Evolutionary conservation across 2,329 filamentous ascomycete species (phyloP), one percentile per base, ranked within the genome.

Genomic region (Coleophoma eucalyptorum): DNA sequence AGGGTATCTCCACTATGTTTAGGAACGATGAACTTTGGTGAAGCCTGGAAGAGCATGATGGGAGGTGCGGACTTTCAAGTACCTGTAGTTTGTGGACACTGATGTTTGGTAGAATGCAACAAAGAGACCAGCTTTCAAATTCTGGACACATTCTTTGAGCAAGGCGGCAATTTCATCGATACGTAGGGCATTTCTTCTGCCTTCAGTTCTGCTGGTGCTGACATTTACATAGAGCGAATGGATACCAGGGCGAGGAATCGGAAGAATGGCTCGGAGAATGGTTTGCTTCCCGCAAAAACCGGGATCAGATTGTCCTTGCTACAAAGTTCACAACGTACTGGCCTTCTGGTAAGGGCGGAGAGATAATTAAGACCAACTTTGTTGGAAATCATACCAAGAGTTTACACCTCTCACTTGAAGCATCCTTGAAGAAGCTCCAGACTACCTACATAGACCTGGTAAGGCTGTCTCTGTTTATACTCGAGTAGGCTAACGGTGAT

Each of bases 121-220:
- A 81, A 84, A 60, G 73, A 78, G 34, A 62, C 71, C 6, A 68
- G 77, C 0, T 83, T 83, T 60, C 70, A 74, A 45, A 70, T 85
- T 2, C 69, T 84, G 2, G 80, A 84, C 56, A 70, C 71, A 43
- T 84, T 74, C 65, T 71, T 67, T 47, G 68, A 69, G 12, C 68
- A 73, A 0, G 81, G 82, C 5, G 83, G 83, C 13, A 86, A 86
- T 67, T 84, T 86, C 63, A 82, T 86, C 63, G 83, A 86, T 64
- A 85, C 80, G 0, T 26, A 26, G 26, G n/a, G 26, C 26, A 26
- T 26, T 26, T 26, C 5, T 26, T 26, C 26, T 26, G 10, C 10
- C 10, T 26, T 26, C 26, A 26, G 10, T 26, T 5, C 6, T 26
- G 26, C 26, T 26, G 26, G 10, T 26, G 26, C 26, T 26, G 26